Evolutionary conservation across 2,329 filamentous ascomycete species (phyloP), one percentile per base, ranked within the genome.

Genomic region (Xylariaceae sp.): DNA sequence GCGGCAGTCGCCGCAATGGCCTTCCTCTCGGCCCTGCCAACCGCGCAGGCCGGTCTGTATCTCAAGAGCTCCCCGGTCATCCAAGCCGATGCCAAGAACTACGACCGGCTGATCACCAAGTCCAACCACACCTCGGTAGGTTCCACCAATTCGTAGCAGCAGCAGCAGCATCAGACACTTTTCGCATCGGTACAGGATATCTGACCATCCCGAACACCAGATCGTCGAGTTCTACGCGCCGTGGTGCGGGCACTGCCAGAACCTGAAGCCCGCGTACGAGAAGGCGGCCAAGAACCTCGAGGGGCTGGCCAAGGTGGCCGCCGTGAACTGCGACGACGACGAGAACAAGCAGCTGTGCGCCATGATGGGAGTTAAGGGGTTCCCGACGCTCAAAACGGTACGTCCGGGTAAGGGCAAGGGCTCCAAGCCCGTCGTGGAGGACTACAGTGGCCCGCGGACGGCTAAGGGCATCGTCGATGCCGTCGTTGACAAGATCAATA

Each of bases 201-300:
- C 54, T 60, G 48, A 62, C 19, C 9, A 14, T 19, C 9, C 18
- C 44, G 44, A n/a, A n/a, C n/a, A n/a, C 6, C 63, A 87, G 82
- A 82, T 86, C 44, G 77, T 86, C 71, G 91, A 93, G 76, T 98
- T 98, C 82, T 98, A 96, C 70, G 93, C 93, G 7, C 93, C 93
- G 20, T 98, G 93, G 93, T 98, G 95, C 70, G 95, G 93, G 42
- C 95, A 98, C 77, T 99, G 95, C 79, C 84, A 96, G 77, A 97
- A 89, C 76, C 88, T 99, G 69, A 93, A 97, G 77, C 93, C 93
- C 2, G 90, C 91, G 44, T 99, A 95, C 76, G 93, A 98, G 75
- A 96, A 96, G 75, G 93, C 88, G 1, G 95, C 95, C 66, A 89
- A 89, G 68, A 91, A 87, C 67, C 88, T 99, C 56, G 85, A 89